A percentile compares a stretch with the other conserved stretches of the same genome.
Evolutionary conservation across 2,329 filamentous ascomycete species (phyloP).

Genomic region (Colletotrichum paranaense): DNA sequence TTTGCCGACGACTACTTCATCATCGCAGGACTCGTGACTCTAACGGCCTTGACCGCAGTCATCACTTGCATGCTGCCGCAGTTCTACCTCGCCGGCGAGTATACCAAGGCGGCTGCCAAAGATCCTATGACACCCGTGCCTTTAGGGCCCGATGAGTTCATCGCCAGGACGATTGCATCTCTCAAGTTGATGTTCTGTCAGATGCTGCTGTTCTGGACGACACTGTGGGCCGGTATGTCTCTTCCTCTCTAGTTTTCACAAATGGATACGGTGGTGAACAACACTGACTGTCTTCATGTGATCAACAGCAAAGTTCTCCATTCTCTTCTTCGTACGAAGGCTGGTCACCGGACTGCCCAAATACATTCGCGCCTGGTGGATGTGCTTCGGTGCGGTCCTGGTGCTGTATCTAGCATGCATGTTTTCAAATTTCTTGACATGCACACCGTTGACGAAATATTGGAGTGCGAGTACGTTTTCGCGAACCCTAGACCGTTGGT

Average conservation of each 20-base stretch:
- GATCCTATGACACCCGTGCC: conserved; percentile 2
- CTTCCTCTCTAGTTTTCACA: not conserved
- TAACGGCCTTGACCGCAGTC: conserved; percentile 9
- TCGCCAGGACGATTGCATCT: not conserved
- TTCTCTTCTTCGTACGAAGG: conserved; percentile 21
- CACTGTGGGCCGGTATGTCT: conserved; percentile 14
- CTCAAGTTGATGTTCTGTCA: conserved; percentile 29
- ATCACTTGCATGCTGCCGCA: conserved; percentile 23
- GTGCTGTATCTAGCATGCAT: conserved; percentile 24
- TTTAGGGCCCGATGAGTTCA: conserved; percentile 3
- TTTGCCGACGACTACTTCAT: conserved; percentile 22
- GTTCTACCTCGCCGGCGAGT: conserved; percentile 22
- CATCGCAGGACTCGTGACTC: conserved; percentile 12
- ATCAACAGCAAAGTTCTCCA: conserved; percentile 11
- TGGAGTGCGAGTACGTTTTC: conserved; percentile 19
- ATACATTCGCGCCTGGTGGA: conserved; percentile 26
- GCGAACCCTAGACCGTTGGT: no score
- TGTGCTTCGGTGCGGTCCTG: not conserved
- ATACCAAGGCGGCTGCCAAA: conserved; percentile 25
- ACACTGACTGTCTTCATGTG: not conserved
- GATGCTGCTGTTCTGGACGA: conserved; percentile 28
- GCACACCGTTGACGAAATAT: conserved; percentile 24
- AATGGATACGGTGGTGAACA: not conserved
- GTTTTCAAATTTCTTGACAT: conserved; percentile 22
- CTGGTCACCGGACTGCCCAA: conserved; percentile 14